These are phyloP conservation scores for Turnera subulata DNA, from an alignment of 345 rosid genomes.

Conservation along the genomic window DNA sequence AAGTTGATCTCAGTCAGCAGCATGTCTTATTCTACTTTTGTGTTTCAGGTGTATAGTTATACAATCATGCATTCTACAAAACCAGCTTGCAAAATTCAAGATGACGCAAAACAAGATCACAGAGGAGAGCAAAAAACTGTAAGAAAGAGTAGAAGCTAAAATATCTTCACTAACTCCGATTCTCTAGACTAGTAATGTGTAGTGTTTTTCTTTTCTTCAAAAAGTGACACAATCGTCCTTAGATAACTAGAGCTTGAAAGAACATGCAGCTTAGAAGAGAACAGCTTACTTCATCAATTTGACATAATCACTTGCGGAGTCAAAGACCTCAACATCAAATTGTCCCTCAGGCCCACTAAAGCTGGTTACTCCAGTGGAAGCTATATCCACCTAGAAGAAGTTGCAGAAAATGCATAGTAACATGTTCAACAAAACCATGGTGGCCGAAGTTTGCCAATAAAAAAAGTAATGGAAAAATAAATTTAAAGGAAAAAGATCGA, in stretches of 20 bases:
- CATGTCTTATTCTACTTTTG: no score
- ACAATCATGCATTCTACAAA: no score
- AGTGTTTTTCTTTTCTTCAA: no score
- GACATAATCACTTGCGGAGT: constrained; percentile 86
- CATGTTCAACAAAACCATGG: background rate
- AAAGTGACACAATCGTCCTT: background rate
- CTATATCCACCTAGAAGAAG: constrained; percentile 66
- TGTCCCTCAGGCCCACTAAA: constrained; percentile 81
- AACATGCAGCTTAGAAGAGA: constrained; percentile 10
- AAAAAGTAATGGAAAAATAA: background rate
- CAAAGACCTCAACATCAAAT: constrained; percentile 94
- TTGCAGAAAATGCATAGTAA: background rate
- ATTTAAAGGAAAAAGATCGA: no score
- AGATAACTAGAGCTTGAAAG: background rate
- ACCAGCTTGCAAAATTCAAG: no score
- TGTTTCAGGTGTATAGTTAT: no score
- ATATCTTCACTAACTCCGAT: background rate
- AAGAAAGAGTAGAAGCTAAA: background rate
- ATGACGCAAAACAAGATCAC: no score
- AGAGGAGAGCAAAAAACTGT: background rate
- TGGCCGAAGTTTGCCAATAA: no score
- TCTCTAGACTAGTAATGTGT: background rate
- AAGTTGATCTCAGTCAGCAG: no score
- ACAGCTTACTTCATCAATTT: constrained; percentile 80
- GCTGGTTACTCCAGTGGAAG: constrained; percentile 56